Evolutionary conservation across 2,329 filamentous ascomycete genomes (phyloP), one percentile per base, ranked within the genome.

Genomic region (Echinosphaeria canescens): DNA sequence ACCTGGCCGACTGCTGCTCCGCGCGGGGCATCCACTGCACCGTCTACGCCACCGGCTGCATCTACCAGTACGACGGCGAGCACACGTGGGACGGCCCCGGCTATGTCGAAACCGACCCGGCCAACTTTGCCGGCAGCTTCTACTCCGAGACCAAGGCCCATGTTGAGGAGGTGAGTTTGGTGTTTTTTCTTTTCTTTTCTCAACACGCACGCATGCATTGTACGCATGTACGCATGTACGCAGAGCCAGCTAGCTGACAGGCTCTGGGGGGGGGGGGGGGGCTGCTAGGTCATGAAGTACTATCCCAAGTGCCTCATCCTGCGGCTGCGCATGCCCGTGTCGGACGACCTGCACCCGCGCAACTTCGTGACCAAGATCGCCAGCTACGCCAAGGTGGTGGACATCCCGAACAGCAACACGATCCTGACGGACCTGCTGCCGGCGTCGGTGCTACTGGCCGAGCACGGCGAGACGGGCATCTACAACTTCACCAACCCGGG

Each of bases 401-500:
- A 75, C 42, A 64, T 75, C 26, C 68, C 67, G 32, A 75, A 75
- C 48, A 71, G 64, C 46, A 70, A 73, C 51, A 69, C 65, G 24
- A 63, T 75, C 36, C 56, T 75, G 24, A 54, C 60, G 33, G 65
- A 74, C 38, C 59, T 75, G 25, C 53, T 75, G 13, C 70, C 70
- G 9, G 58, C 59, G 10, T 59, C 64, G 3, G 53, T 74, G 32
- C 41, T 68, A 24, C 48, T 74, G 34, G 61, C 68, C 15, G 62
- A 72, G 42, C 55, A 70, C 46, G 48, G 51, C 22, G 68, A 73
- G 23, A 62, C 57, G 2, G 70, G 70, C 12, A 51, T 75, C 35
- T 73, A 68, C 48, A 75, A 75, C 50, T 74, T 75, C 44, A 74
- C 68, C 32, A 75, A 75, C 47, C 70, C 70, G 1, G 70, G 69